Base-by-base conservation (phyloP, 192 early-diverging fungal species). In the Entomortierella chlamydospora region DNA sequence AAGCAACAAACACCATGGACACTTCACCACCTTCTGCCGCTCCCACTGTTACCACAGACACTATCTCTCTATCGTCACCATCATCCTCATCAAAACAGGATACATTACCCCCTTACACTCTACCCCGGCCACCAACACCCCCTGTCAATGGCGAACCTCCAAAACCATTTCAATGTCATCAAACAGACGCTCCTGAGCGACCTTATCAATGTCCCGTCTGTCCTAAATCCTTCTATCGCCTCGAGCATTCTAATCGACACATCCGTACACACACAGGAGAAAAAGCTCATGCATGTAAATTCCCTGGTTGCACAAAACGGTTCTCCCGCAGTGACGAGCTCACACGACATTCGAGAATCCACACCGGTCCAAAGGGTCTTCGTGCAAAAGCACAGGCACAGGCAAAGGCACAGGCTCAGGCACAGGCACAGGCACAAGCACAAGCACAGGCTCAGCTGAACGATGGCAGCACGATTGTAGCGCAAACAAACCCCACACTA, bases 221-320 rank as follows among this genome's bases (percentile, higher is more conserved):
- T 81, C 83, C 86, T 29, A 91, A 90, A 83, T 87, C 88, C 18
- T 94, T 94, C 77, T 89, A 83, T 50, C 90, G 93, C 39, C 83
- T 92, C 17, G 93, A 93, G 71, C 93, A 94, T 78, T 90, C 91
- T 78, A 93, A 90, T n/a, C 87, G 92, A 47, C 94, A 96, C 73
- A 90, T 92, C 45, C 89, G 92, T 64, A 94, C 91, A 2, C 94
- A 96, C 68, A 96, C 94, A 0, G 94, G 94, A 43, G 94, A 96
- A 82, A 90, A 91, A 61, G 93, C 94, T 10, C 91, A 94, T 70
- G 82, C 85, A 20, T 96, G 94, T 78, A 88, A 87, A 43, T 89
- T 88, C 57, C 84, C 89, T 18, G 91, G 91, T 56, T 96, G 94
- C 79, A 87, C 88, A 67, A 92, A 93, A 81, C 86, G 87, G 20